A percentile compares a stretch with the other conserved stretches of the same genome.
phyloP scores from a whole-genome alignment of 352 stramenopile genomes.

The Phytophthora europaea region DNA sequence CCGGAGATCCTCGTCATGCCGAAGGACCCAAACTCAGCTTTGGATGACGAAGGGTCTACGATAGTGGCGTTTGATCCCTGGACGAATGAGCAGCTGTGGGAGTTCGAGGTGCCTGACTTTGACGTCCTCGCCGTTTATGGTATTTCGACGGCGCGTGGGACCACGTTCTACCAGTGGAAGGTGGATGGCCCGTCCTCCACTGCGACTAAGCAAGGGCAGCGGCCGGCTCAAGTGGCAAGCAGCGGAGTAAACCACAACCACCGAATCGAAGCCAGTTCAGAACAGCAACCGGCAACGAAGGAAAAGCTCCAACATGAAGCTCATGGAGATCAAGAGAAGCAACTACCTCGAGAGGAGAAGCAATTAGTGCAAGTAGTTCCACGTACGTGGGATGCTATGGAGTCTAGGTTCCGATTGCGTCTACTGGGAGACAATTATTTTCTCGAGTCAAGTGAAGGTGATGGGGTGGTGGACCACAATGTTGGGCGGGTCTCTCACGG shows the following conservation, averaged over 20 bases:
- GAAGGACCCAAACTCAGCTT: slow-evolving; percentile 57
- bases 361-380: slow-evolving; percentile 38
- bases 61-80: slow-evolving; percentile 79
- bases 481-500: slow-evolving; percentile 8
- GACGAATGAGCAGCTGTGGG: slow-evolving; percentile 79
- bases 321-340: slow-evolving; percentile 2
- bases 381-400: slow-evolving; percentile 48
- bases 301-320: not conserved
- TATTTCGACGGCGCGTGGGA: slow-evolving; percentile 56
- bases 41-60: slow-evolving; percentile 72
- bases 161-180: slow-evolving; percentile 80
- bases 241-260: slow-evolving; percentile 5
- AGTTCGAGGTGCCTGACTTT: slow-evolving; percentile 74
- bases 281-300: not conserved
- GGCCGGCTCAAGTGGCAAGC: slow-evolving; percentile 7
- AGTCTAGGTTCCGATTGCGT: slow-evolving; percentile 61
- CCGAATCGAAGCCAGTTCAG: slow-evolving; percentile 19
- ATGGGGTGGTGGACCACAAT: slow-evolving; percentile 32
- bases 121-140: slow-evolving; percentile 80
- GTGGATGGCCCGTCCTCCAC: slow-evolving; percentile 76
- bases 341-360: slow-evolving; percentile 19
- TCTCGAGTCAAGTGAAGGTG: slow-evolving; percentile 55
- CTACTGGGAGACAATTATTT: slow-evolving; percentile 72
- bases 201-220: slow-evolving; percentile 8
- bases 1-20: slow-evolving; percentile 70